These are phyloP conservation scores for Massariosphaeria phaeospora DNA, from an alignment of 495 filamentous ascomycete genomes.

Conservation along the genomic window DNA sequence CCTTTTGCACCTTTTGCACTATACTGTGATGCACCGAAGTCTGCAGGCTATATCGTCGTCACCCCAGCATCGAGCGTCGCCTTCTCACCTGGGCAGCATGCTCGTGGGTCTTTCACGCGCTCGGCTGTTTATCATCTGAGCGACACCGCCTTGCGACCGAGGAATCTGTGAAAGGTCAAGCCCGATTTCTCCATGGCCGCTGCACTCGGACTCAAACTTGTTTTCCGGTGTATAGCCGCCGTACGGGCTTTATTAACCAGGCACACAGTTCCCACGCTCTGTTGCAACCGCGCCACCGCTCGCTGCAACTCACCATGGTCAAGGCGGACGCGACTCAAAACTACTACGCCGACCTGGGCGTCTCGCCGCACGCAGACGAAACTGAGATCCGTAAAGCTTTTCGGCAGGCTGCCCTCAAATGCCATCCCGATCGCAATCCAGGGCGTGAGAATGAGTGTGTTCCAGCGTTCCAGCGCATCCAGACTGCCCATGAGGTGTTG, in stretches of 20 bases:
- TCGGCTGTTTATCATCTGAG: conserved; percentile 19
- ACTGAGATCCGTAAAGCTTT: conserved; percentile 83
- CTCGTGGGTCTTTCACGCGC: not conserved
- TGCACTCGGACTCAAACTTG: too few species aligned
- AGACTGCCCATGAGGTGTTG: conserved; percentile 79
- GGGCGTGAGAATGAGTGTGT: conserved; percentile 73
- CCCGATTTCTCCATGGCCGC: too few species aligned
- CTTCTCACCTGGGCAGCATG: conserved; percentile 9
- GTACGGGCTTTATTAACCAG: not conserved
- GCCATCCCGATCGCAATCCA: conserved; percentile 85
- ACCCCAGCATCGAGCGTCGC: not conserved
- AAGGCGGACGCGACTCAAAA: conserved; percentile 47
- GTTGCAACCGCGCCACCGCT: not conserved
- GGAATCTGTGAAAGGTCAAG: not conserved
- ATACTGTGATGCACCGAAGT: too few species aligned
- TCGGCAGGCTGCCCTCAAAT: conserved; percentile 75
- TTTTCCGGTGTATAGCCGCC: too few species aligned
- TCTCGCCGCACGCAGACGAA: conserved; percentile 56
- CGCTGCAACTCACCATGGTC: conserved; percentile 32
- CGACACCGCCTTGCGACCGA: conserved; percentile 12
- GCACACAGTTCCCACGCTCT: not conserved
- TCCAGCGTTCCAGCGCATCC: conserved; percentile 77
- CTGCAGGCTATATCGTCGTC: not conserved
- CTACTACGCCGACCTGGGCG: conserved; percentile 82
- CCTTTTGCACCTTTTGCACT: too few species aligned